phyloP scores from a whole-genome alignment of 495 filamentous ascomycete species.

The Paragyromitra xinjiangensis region DNA sequence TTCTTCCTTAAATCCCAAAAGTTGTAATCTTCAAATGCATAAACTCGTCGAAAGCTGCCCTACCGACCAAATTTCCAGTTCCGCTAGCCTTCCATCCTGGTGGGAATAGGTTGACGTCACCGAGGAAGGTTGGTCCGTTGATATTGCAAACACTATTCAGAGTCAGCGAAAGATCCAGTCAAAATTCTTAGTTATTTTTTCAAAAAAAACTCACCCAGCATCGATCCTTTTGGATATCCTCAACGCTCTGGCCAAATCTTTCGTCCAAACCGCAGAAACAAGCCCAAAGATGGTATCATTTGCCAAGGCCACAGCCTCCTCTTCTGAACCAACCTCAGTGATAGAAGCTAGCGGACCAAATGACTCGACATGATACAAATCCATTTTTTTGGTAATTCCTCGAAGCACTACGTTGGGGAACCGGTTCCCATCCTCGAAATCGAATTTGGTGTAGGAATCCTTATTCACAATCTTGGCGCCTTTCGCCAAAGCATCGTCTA shows the following conservation, averaged over 20 bases:
- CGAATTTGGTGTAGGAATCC: constrained; percentile 35
- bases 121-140: constrained; percentile 6
- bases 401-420: constrained; percentile 78
- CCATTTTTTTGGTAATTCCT: constrained; percentile 80
- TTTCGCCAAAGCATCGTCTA: constrained; percentile 71
- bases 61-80: neutral
- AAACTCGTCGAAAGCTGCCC: constrained; percentile 7
- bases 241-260: constrained; percentile 77
- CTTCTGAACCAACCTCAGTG: constrained; percentile 66
- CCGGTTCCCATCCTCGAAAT: constrained; percentile 60
- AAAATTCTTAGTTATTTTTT: neutral
- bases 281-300: constrained; percentile 88
- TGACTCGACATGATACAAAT: constrained; percentile 79
- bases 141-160: neutral
- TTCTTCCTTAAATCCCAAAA: constrained; percentile 6
- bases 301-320: constrained; percentile 78
- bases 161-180: neutral
- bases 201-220: constrained; percentile 64
- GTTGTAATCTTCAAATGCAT: constrained; percentile 6
- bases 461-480: constrained; percentile 72
- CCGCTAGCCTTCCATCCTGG: constrained; percentile 28
- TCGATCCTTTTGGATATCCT: constrained; percentile 78
- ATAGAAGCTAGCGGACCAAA: constrained; percentile 81
- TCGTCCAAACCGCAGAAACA: constrained; percentile 83
- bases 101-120: constrained; percentile 1